Percentiles rank a stretch among this genome's conserved stretches.
These are phyloP conservation scores for Evernia prunastri DNA, from an alignment of 495 filamentous ascomycete genomes.

Conservation along the genomic window DNA sequence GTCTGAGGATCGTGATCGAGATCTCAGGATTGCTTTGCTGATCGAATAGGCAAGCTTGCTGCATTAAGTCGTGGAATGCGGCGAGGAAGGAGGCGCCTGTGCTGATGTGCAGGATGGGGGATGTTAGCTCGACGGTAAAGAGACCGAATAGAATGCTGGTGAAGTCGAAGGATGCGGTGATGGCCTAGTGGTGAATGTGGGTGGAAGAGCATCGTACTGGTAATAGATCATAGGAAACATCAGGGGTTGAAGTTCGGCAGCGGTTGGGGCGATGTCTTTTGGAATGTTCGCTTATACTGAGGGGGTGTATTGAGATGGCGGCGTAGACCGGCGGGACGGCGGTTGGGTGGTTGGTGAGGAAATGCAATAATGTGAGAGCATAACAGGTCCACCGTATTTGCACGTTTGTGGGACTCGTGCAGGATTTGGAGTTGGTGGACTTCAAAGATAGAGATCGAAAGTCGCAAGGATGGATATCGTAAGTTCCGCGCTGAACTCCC, in stretches of 20 bases:
- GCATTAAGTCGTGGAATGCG: not conserved
- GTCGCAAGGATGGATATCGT: not conserved
- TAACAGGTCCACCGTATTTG: not conserved
- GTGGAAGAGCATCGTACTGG: not conserved
- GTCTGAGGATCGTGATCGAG: not conserved
- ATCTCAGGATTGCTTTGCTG: not conserved
- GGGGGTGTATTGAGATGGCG: not conserved
- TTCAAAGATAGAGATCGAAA: not conserved
- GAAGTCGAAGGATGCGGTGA: not conserved
- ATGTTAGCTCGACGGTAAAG: not conserved
- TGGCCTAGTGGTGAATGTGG: not conserved
- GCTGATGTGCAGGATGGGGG: not conserved
- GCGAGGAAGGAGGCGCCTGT: not conserved
- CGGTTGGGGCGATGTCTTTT: not conserved
- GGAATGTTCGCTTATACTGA: not conserved
- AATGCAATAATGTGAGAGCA: not conserved
- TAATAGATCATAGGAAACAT: not conserved
- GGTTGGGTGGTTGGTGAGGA: not conserved
- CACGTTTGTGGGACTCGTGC: not conserved
- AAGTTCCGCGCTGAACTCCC: not conserved
- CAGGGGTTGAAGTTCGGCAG: not conserved
- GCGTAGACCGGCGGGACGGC: not conserved
- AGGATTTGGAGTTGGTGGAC: not conserved
- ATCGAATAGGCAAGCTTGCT: not conserved
- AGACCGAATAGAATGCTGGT: not conserved